Conservation (phyloP, 805 yeast species). For the Saturnispora ahearnii region DNA sequence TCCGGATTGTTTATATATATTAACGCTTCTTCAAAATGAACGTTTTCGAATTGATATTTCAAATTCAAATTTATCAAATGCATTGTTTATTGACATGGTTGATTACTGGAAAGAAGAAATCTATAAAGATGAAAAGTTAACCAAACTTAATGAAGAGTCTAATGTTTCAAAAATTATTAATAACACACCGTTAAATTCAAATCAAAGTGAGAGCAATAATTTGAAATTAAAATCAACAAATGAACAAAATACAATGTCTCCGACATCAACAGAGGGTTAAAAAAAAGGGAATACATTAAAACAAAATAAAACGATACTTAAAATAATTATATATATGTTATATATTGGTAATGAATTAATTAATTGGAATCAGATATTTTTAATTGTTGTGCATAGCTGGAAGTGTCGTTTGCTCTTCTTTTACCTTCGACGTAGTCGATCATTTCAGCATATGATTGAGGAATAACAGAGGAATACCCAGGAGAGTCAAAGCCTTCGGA, state of each 20-base stretch:
- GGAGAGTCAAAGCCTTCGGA: slow-evolving; percentile 34
- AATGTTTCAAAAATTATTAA: not conserved
- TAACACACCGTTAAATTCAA: not conserved
- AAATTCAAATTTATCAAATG: slow-evolving; percentile 47
- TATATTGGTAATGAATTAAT: not conserved
- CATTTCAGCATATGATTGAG: slow-evolving; percentile 86
- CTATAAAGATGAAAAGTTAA: slow-evolving; percentile 8
- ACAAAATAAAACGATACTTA: too few relatives aligned
- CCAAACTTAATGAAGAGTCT: not conserved
- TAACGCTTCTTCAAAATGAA: slow-evolving; percentile 50
- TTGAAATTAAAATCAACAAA: not conserved
- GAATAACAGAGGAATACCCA: slow-evolving; percentile 70
- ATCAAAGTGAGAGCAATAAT: not conserved
- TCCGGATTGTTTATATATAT: slow-evolving; percentile 81
- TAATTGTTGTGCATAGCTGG: slow-evolving; percentile 47
- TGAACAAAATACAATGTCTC: slow-evolving; percentile 3
- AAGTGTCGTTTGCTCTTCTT: slow-evolving; percentile 81
- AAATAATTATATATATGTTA: not conserved
- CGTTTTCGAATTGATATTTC: slow-evolving; percentile 48
- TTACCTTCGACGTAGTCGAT: slow-evolving; percentile 85
- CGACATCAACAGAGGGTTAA: slow-evolving; percentile 7
- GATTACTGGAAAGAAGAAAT: slow-evolving; percentile 49
- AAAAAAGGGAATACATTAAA: not conserved
- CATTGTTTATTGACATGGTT: slow-evolving; percentile 68
- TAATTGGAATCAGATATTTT: slow-evolving; percentile 19